These are phyloP conservation scores for Aegle marmelos DNA, from an alignment of 345 rosid species.

Conservation along the genomic window DNA sequence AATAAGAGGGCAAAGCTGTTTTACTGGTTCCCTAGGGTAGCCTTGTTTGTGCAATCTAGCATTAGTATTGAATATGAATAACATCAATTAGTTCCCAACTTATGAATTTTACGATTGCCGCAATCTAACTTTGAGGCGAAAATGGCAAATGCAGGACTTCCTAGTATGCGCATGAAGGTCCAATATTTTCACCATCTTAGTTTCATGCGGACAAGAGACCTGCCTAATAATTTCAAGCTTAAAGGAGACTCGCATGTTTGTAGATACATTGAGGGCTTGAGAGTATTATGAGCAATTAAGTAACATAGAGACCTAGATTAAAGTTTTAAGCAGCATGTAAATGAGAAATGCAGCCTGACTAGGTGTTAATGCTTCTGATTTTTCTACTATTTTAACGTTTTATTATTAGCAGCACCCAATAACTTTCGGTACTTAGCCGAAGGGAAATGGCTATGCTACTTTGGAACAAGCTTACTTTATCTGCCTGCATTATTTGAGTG, in stretches of 20 bases:
- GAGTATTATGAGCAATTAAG: background rate
- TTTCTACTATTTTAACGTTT: background rate
- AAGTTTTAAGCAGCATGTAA: background rate
- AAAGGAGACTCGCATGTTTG: background rate
- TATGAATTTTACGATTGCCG: background rate
- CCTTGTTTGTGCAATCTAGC: background rate
- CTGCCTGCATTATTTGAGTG: background rate
- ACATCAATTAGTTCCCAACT: background rate
- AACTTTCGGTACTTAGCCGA: background rate
- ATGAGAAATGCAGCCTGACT: background rate
- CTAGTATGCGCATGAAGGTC: background rate
- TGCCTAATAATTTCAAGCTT: background rate
- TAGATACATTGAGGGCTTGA: background rate
- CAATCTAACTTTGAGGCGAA: background rate
- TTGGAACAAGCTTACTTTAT: background rate
- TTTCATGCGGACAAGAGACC: background rate
- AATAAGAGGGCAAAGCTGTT: background rate
- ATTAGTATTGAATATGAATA: background rate
- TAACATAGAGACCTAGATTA: background rate
- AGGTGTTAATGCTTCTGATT: background rate
- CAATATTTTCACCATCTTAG: background rate
- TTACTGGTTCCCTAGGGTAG: background rate
- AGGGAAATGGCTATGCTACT: background rate
- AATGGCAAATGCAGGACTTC: conserved; percentile 16
- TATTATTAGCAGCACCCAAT: background rate